A percentile compares a stretch with the other conserved stretches of the same genome.
Conservation (phyloP, 2,329 filamentous ascomycete species). For the Paradendryphiella salina region DNA sequence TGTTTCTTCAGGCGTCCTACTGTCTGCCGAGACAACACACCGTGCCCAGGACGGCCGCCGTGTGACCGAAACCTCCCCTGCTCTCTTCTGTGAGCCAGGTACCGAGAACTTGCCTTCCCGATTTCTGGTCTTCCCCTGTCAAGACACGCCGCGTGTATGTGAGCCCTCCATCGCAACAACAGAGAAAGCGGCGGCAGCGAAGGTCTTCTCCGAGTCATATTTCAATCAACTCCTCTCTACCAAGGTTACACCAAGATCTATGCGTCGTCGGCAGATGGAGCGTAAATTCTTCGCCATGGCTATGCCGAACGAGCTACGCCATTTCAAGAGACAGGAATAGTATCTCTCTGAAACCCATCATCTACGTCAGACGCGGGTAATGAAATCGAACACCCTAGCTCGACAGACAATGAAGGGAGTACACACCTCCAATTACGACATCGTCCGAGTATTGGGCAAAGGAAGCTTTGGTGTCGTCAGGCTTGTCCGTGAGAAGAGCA, state of each 20-base stretch:
- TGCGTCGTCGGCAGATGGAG: constrained; percentile 66
- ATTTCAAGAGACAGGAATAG: constrained; percentile 62
- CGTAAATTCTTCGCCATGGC: constrained; percentile 62
- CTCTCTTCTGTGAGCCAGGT: constrained; percentile 16
- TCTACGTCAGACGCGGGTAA: constrained; percentile 70
- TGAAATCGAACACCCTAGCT: constrained; percentile 65
- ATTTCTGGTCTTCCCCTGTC: constrained; percentile 41
- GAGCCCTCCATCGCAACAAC: constrained; percentile 62
- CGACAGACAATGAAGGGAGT: constrained; percentile 55
- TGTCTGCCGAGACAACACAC: constrained; percentile 37
- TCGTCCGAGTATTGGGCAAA: constrained; percentile 81
- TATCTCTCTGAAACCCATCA: constrained; percentile 70
- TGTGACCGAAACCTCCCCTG: constrained; percentile 23
- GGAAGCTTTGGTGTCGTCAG: constrained; percentile 93
- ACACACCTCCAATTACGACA: constrained; percentile 70
- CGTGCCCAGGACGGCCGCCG: constrained; percentile 23
- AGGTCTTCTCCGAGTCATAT: constrained; percentile 82
- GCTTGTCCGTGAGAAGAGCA: constrained; percentile 70
- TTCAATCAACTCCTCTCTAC: constrained; percentile 70
- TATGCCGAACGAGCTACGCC: constrained; percentile 60
- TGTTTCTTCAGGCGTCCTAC: constrained; percentile 37
- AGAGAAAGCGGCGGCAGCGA: constrained; percentile 77
- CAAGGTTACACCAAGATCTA: constrained; percentile 60
- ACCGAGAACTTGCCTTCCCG: constrained; percentile 23
- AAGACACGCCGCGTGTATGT: constrained; percentile 37